Conservation (phyloP, 2,329 filamentous ascomycete genomes). For the Bipolaris cookei region DNA sequence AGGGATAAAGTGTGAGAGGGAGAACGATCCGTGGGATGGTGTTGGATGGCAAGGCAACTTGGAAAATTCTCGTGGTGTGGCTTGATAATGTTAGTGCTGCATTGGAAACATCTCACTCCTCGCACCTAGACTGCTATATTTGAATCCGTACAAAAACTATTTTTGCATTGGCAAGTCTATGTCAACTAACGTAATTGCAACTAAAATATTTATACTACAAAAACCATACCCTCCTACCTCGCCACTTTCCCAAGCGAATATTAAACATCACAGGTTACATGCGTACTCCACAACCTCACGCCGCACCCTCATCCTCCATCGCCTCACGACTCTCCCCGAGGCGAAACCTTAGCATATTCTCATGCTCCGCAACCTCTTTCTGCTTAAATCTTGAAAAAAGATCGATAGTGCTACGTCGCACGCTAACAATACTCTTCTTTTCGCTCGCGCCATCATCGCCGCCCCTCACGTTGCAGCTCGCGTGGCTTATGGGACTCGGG, state of each 20-base stretch:
- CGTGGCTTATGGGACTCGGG: constrained; percentile 29
- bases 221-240: background rate
- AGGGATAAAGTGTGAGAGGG: too few species aligned
- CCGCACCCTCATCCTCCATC: background rate
- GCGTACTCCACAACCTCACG: background rate
- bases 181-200: too few species aligned
- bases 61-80: too few species aligned
- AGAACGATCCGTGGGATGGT: too few species aligned
- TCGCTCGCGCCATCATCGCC: constrained; percentile 26
- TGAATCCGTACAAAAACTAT: too few species aligned
- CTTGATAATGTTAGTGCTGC: too few species aligned
- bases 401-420: constrained; percentile 52
- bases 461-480: constrained; percentile 22
- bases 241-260: background rate
- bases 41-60: too few species aligned
- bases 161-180: too few species aligned
- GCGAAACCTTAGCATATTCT: constrained; percentile 35
- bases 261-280: background rate
- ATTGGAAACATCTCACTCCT: too few species aligned
- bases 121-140: too few species aligned
- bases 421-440: constrained; percentile 41
- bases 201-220: background rate
- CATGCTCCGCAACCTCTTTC: constrained; percentile 46
- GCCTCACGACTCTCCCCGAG: constrained; percentile 19
- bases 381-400: constrained; percentile 47